A percentile compares a stretch with the other conserved stretches of the same genome.
These are phyloP conservation scores for Garcia nutans DNA, from an alignment of 345 rosid species.

Conservation along the genomic window DNA sequence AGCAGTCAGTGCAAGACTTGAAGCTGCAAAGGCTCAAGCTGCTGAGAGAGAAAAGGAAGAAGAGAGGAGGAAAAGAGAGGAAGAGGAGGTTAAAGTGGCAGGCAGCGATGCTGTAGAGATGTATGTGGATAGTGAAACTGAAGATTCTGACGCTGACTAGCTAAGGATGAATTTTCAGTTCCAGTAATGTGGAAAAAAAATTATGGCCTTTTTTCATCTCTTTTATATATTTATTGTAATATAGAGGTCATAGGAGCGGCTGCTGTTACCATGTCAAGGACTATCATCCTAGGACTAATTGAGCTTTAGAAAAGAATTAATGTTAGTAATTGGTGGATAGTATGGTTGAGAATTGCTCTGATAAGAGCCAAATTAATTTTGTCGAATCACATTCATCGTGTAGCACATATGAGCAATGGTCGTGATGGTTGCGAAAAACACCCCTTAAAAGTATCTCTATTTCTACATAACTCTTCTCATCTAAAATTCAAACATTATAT, in stretches of 20 bases:
- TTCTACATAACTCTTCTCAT: too few relatives aligned
- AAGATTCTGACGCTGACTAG: slow-evolving; percentile 8
- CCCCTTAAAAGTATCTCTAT: too few relatives aligned
- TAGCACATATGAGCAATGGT: too few relatives aligned
- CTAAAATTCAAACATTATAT: too few relatives aligned
- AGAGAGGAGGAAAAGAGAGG: slow-evolving; percentile 34
- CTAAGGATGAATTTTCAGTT: background rate
- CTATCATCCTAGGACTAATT: background rate
- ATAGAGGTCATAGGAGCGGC: slow-evolving; percentile 2
- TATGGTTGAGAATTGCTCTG: too few relatives aligned
- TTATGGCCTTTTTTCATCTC: background rate
- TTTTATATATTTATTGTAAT: background rate
- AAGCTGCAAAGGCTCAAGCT: slow-evolving; percentile 59
- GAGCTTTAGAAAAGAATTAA: background rate
- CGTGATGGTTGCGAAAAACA: too few relatives aligned
- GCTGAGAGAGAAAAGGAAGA: slow-evolving; percentile 63
- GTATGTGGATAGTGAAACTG: slow-evolving; percentile 6
- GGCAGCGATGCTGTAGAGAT: slow-evolving; percentile 1
- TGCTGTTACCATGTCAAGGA: background rate
- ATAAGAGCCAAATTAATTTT: too few relatives aligned
- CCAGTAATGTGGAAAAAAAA: background rate
- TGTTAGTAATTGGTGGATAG: too few relatives aligned
- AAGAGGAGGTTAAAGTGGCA: background rate
- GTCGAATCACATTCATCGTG: too few relatives aligned
- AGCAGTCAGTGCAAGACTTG: slow-evolving; percentile 65